Base-by-base conservation (phyloP, 345 rosid genomes). In the Lepidium sativum region DNA sequence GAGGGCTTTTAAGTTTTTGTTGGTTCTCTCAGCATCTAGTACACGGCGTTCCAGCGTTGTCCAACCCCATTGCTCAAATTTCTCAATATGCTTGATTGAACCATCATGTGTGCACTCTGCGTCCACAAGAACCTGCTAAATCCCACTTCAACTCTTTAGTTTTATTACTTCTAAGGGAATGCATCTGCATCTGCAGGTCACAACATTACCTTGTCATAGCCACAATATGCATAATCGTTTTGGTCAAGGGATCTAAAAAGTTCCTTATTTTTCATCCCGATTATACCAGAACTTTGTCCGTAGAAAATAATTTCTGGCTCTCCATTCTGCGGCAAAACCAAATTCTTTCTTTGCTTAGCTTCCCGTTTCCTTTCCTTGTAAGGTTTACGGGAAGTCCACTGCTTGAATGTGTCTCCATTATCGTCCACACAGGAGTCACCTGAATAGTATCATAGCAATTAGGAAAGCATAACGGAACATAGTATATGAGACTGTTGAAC, bases 41-140 rank as follows among this genome's bases (percentile, higher is more conserved):
- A 90, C 91, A 70, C 99, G 99, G 8, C 81, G 89, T 71, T 87
- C 80, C 75, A 94, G 81, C 23, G 97, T 86, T 75, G 73, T 82
- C 96, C 99, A 94, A 44, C 96, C 97, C 97, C 97, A 94, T 6
- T 84, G 80, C 73, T 90, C 99, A 82, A 84, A 94, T 70, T 94
- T 94, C 65, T 90, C 95, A 59, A 94, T 76, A 70, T 90, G 97
- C 68, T 74, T 82, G 52, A 90, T 75, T 21, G 99, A 94, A 9
- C 99, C 99, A 76, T 94, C 99, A 75, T 90, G 99, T 64, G 97
- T 94, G 75, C 97, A 94, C 67, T 90, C 99, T 42, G 99, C 99
- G 80, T 94, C 99, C 54, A 94, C 99, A 33, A 94, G 96, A 34
- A 94, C 95, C 97, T 91, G 80, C 65, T 75, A 27, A 10, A 44